Conservation (phyloP, 108 stramenopile species). For the Discostella pseudostelligera region DNA sequence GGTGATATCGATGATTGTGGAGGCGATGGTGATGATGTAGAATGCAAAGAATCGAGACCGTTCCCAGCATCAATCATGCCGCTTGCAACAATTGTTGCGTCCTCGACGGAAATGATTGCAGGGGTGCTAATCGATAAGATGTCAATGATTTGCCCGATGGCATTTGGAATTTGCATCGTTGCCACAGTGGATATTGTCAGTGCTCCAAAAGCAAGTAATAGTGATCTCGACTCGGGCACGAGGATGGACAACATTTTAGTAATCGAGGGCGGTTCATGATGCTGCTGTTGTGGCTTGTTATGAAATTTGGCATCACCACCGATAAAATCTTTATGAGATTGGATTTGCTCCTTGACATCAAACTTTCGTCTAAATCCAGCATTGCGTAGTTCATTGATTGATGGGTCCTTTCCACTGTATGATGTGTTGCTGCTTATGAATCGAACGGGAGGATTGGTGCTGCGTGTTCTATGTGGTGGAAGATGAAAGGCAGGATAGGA, state of each 20-base stretch:
- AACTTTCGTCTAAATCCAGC: no score
- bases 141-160: conserved; percentile 42
- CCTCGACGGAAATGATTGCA: conserved; percentile 6
- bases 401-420: no score
- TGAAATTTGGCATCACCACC: no score
- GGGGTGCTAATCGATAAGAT: conserved; percentile 15
- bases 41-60: background rate
- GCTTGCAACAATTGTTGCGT: background rate
- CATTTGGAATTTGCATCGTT: conserved; percentile 48
- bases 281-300: background rate
- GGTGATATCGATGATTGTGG: background rate
- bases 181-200: conserved; percentile 40
- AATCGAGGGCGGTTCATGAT: conserved; percentile 22
- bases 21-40: background rate
- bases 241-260: conserved; percentile 39
- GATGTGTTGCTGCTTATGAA: no score
- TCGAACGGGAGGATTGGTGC: no score
- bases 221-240: conserved; percentile 24
- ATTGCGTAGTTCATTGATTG: no score
- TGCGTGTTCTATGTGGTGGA: no score
- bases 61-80: background rate
- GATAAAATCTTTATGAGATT: no score
- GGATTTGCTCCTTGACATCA: no score
- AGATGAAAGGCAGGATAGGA: no score
- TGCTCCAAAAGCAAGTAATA: conserved; percentile 26